These are phyloP conservation scores for Globisporangium splendens DNA, from an alignment of 352 stramenopile species.

Conservation along the genomic window DNA sequence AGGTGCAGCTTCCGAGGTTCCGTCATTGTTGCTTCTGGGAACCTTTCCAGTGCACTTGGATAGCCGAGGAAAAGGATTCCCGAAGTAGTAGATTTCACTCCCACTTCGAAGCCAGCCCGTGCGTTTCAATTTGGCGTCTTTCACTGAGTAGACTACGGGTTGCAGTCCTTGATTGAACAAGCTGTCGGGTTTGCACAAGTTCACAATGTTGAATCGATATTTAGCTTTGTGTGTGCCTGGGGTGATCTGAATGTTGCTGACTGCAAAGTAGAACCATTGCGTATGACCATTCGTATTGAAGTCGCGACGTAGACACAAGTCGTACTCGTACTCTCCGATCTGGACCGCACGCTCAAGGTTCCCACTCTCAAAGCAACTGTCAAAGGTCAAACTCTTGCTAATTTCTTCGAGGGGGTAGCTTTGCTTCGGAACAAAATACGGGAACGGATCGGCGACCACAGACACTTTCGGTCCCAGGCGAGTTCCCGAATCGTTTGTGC, in stretches of 20 bases:
- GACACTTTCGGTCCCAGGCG: slow-evolving; percentile 2
- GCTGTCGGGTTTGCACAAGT: slow-evolving; percentile 91
- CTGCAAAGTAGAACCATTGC: slow-evolving; percentile 95
- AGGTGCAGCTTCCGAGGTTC: background rate
- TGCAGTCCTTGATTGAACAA: slow-evolving; percentile 91
- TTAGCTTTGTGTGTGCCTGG: slow-evolving; percentile 11
- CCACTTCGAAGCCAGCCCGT: slow-evolving; percentile 77
- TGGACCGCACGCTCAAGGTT: slow-evolving; percentile 87
- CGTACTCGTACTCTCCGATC: slow-evolving; percentile 85
- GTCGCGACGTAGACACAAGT: slow-evolving; percentile 86
- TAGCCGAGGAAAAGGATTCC: slow-evolving; percentile 51
- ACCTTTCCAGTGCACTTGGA: slow-evolving; percentile 1
- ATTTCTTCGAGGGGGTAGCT: slow-evolving; percentile 17
- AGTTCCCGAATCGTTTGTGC: background rate
- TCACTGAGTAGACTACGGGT: slow-evolving; percentile 85
- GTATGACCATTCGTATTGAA: slow-evolving; percentile 79
- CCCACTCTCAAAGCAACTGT: slow-evolving; percentile 91
- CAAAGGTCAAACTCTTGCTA: slow-evolving; percentile 73
- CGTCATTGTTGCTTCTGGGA: slow-evolving; percentile 1
- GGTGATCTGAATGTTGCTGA: slow-evolving; percentile 63
- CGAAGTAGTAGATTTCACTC: slow-evolving; percentile 85
- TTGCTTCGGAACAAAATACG: slow-evolving; percentile 36
- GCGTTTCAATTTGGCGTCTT: slow-evolving; percentile 44
- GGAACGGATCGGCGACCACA: slow-evolving; percentile 8
- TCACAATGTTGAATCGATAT: slow-evolving; percentile 92